Conservation (phyloP, 441 rosid species). For the Breynia disticha region DNA sequence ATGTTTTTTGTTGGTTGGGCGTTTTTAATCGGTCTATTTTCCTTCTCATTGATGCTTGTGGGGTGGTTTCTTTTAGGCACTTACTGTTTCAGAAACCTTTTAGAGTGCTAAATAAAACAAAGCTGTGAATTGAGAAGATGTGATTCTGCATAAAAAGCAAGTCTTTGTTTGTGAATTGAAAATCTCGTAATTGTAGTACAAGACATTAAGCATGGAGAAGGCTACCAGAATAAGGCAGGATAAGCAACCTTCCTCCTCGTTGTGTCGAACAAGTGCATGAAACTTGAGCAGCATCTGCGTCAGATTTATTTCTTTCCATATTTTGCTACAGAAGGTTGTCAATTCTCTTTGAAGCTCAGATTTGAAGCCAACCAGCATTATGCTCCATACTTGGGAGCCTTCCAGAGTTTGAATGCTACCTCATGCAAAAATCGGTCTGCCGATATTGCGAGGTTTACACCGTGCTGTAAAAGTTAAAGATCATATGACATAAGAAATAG, state of each 20-base stretch:
- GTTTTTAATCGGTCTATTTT: slow-evolving; percentile 58
- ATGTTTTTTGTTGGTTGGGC: slow-evolving; percentile 68
- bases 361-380: slow-evolving; percentile 16
- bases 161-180: neutral
- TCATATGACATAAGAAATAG: neutral
- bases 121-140: too few species aligned
- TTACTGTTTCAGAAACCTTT: slow-evolving; percentile 46
- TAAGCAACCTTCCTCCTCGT: neutral
- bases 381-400: slow-evolving; percentile 96
- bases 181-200: neutral
- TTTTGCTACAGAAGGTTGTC: neutral
- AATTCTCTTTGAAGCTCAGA: too few species aligned
- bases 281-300: neutral
- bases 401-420: slow-evolving; percentile 94
- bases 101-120: slow-evolving; percentile 30
- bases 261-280: neutral
- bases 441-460: slow-evolving; percentile 72
- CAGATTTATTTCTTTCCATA: neutral
- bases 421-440: slow-evolving; percentile 86
- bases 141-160: neutral
- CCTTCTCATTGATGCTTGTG: slow-evolving; percentile 45
- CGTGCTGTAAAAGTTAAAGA: slow-evolving; percentile 33
- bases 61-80: slow-evolving; percentile 62
- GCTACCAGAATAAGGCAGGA: neutral
- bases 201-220: neutral